Percentiles rank a stretch among this genome's conserved stretches.
Evolutionary conservation across 129 eudicot genomes (phyloP).

Genomic region (Solidago caesia): DNA sequence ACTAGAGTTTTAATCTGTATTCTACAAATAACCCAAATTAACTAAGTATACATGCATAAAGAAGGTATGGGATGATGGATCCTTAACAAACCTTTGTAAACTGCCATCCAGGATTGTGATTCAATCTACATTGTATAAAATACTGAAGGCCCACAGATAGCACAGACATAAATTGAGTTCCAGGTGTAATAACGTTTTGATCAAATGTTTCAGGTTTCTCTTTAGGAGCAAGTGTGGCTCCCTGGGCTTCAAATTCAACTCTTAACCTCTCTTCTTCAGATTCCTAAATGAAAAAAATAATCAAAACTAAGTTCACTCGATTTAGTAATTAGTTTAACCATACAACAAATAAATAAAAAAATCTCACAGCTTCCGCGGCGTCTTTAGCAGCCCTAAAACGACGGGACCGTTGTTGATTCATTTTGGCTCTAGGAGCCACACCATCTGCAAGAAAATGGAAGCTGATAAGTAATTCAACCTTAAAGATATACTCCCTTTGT

Average conservation of each 20-base stretch:
- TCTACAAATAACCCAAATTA: neutral
- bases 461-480: constrained; percentile 14
- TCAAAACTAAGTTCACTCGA: neutral
- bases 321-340: constrained; percentile 2
- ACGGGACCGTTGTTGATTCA: constrained; percentile 96
- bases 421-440: constrained; percentile 99
- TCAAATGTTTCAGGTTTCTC: constrained; percentile 86
- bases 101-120: constrained; percentile 84
- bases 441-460: constrained; percentile 59
- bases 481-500: neutral
- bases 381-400: constrained; percentile 99
- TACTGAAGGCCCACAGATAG: constrained; percentile 93
- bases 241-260: constrained; percentile 72
- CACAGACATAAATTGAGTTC: constrained; percentile 90
- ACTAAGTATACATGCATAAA: neutral
- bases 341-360: neutral
- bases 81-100: constrained; percentile 59
- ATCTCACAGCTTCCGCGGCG: constrained; percentile 91
- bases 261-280: constrained; percentile 86
- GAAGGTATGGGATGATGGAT: constrained; percentile 16
- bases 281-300: constrained; percentile 49
- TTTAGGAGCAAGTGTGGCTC: constrained; percentile 56
- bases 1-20: no score
- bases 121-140: constrained; percentile 66
- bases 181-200: constrained; percentile 94